These are phyloP conservation scores for Pisolithus albus DNA, from an alignment of 768 basidiomycete species.

Conservation along the genomic window DNA sequence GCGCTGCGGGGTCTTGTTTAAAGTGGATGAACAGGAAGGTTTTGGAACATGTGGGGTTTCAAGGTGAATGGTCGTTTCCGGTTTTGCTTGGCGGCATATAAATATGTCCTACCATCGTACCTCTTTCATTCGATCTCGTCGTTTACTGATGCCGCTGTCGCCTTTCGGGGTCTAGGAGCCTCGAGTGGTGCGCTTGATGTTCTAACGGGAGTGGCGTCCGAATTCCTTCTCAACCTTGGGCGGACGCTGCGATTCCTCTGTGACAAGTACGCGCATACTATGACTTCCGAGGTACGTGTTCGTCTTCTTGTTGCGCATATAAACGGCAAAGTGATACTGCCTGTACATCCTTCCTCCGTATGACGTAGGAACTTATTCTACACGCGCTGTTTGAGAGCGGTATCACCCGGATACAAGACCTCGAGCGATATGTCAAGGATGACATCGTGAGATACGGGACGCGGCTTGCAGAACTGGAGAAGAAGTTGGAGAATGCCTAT, in stretches of 20 bases:
- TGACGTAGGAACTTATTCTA: constrained; percentile 77
- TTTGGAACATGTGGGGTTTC: constrained; percentile 87
- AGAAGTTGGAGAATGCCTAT: constrained; percentile 80
- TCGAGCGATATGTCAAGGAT: constrained; percentile 84
- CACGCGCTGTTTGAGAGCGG: constrained; percentile 91
- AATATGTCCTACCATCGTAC: too few species aligned
- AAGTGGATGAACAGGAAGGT: constrained; percentile 71
- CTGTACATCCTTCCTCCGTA: not conserved
- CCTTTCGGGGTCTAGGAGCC: constrained; percentile 40
- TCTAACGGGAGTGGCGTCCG: constrained; percentile 65
- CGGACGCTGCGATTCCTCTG: constrained; percentile 73
- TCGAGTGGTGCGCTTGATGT: constrained; percentile 75
- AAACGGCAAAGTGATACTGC: not conserved
- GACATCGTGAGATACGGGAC: constrained; percentile 79
- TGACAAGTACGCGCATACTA: constrained; percentile 72
- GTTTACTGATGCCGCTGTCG: too few species aligned
- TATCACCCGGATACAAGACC: constrained; percentile 63
- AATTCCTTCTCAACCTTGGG: constrained; percentile 83
- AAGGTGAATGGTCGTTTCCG: constrained; percentile 48
- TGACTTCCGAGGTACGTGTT: constrained; percentile 74
- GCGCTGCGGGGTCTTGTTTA: constrained; percentile 56
- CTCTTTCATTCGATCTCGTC: too few species aligned
- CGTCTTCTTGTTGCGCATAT: not conserved
- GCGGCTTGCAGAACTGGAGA: constrained; percentile 72
- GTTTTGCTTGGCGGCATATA: not conserved